Evolutionary conservation across 805 yeast genomes (phyloP).

Genomic region (Danielia oregonensis): DNA sequence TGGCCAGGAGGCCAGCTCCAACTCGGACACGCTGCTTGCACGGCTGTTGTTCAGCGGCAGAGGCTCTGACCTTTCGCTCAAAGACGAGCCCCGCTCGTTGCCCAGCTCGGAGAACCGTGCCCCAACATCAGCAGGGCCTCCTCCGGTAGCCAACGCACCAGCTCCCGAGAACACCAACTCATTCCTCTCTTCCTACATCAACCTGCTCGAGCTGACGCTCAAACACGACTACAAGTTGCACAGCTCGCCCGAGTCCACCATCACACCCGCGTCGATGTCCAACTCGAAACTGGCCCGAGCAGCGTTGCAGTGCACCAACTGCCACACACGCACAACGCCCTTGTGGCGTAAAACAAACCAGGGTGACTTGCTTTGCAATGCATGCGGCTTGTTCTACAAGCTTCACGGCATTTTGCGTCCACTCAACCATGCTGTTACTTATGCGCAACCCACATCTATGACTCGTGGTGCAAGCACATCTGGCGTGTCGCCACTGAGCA

Average conservation of each 20-base stretch:
- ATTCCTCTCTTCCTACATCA: conserved; percentile 36
- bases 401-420: conserved; percentile 45
- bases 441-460: background rate
- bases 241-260: conserved; percentile 1
- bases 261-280: conserved; percentile 7
- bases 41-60: background rate
- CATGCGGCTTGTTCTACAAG: conserved; percentile 44
- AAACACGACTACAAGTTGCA: conserved; percentile 22
- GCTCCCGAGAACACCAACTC: conserved; percentile 11
- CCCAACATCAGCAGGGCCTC: background rate
- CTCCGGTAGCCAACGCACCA: conserved; percentile 1
- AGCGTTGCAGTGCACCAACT: conserved; percentile 36
- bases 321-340: conserved; percentile 43
- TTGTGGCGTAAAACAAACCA: conserved; percentile 41
- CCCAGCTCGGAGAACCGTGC: background rate
- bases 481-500: background rate
- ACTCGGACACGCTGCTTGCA: background rate
- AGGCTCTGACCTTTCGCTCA: background rate
- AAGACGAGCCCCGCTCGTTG: background rate
- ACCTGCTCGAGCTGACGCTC: conserved; percentile 34
- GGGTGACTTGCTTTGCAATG: conserved; percentile 43
- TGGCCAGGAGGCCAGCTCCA: conserved; percentile 5
- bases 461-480: background rate
- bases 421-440: conserved; percentile 17
- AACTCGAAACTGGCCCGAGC: conserved; percentile 17